These are phyloP conservation scores for Neofusicoccum ribis DNA, from an alignment of 2,329 filamentous ascomycete species.

Conservation along the genomic window DNA sequence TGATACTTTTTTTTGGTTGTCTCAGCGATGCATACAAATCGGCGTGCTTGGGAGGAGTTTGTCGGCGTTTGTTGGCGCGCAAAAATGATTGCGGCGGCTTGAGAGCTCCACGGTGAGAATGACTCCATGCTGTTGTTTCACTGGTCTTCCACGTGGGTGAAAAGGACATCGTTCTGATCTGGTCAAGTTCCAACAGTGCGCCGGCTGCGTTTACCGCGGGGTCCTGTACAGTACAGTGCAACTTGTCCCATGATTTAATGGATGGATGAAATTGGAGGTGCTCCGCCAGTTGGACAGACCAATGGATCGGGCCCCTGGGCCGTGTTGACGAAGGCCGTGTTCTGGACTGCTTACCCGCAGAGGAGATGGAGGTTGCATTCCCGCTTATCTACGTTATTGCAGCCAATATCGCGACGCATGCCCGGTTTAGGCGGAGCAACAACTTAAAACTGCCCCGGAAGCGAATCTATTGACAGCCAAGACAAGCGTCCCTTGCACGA, in stretches of 20 bases:
- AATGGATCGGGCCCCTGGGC: not conserved
- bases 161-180: not conserved
- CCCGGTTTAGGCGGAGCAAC: too few species aligned
- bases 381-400: not conserved
- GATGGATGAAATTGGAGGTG: not conserved
- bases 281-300: not conserved
- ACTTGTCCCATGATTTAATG: not conserved
- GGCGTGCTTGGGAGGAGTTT: not conserved
- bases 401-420: not conserved
- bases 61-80: not conserved
- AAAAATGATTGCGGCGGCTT: not conserved
- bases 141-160: not conserved
- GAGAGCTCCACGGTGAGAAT: not conserved
- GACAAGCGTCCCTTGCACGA: not conserved
- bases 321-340: not conserved
- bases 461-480: not conserved
- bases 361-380: not conserved
- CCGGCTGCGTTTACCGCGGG: not conserved
- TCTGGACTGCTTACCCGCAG: not conserved
- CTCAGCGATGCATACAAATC: conserved; percentile 4
- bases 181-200: not conserved
- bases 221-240: not conserved
- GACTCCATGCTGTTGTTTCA: not conserved
- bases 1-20: not conserved
- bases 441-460: not conserved